Conservation (phyloP, 768 basidiomycete species). For the Amanita molliuscula region DNA sequence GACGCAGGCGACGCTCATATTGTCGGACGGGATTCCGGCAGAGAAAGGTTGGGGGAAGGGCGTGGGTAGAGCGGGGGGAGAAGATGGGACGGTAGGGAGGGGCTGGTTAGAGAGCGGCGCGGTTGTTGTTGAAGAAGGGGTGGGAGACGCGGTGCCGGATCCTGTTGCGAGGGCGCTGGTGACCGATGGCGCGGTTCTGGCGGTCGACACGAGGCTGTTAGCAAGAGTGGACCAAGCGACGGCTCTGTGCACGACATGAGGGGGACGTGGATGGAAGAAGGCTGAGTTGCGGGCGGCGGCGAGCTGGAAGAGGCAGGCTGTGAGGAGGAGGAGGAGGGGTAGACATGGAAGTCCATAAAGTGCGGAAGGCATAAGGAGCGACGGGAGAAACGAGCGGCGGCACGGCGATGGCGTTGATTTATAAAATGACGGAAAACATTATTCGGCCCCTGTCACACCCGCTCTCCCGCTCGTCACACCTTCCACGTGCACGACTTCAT, state of each 20-base stretch:
- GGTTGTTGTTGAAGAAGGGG: slow-evolving; percentile 13
- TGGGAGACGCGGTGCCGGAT: slow-evolving; percentile 10
- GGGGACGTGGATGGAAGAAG: slow-evolving; percentile 18
- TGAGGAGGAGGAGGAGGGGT: slow-evolving; percentile 43
- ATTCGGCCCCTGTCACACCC: not conserved
- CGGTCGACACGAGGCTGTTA: not conserved
- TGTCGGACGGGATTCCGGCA: slow-evolving; percentile 50
- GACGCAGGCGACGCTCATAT: slow-evolving; percentile 53
- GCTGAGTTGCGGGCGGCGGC: slow-evolving; percentile 33
- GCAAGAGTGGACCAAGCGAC: slow-evolving; percentile 11
- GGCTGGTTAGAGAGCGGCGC: slow-evolving; percentile 13
- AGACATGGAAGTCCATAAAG: slow-evolving; percentile 29
- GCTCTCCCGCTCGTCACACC: not conserved
- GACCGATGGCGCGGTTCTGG: not conserved
- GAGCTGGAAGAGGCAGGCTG: slow-evolving; percentile 40
- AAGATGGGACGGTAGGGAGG: slow-evolving; percentile 39
- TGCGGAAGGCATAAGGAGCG: not conserved
- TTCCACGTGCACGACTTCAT: too few species aligned
- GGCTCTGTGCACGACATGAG: slow-evolving; percentile 21
- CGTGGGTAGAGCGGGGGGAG: slow-evolving; percentile 47
- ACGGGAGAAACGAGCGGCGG: not conserved
- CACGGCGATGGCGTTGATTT: not conserved
- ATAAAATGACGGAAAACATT: not conserved
- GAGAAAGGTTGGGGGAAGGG: slow-evolving; percentile 78
- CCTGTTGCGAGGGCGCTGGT: slow-evolving; percentile 13